These are phyloP conservation scores for Debaryomycetaceae sp. DNA, from an alignment of 1,139 yeast genomes.

Conservation along the genomic window DNA sequence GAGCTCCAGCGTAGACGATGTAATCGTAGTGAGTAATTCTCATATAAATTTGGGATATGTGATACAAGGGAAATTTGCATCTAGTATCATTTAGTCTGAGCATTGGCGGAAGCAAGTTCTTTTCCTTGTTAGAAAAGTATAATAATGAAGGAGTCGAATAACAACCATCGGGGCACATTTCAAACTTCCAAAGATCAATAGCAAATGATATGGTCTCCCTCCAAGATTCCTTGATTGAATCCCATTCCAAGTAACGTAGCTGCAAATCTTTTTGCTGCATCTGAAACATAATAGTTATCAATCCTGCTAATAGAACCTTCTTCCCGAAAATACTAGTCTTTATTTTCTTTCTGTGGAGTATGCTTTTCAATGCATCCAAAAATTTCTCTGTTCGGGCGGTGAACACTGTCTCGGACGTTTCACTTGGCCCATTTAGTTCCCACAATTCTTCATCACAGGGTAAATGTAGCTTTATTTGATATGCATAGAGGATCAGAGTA, in stretches of 20 bases:
- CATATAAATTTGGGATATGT: constrained; percentile 65
- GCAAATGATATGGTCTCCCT: constrained; percentile 60
- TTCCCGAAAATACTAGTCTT: constrained; percentile 54
- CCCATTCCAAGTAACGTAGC: constrained; percentile 33
- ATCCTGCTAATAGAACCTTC: constrained; percentile 61
- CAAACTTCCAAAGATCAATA: constrained; percentile 54
- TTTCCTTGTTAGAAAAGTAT: constrained; percentile 11
- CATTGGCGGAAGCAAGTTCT: constrained; percentile 18
- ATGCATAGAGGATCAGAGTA: constrained; percentile 24
- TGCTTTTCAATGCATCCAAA: constrained; percentile 50
- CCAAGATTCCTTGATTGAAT: constrained; percentile 47
- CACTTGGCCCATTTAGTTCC: constrained; percentile 17
- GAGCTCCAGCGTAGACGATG: constrained; percentile 73
- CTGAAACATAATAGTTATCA: constrained; percentile 64
- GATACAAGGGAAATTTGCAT: constrained; percentile 55
- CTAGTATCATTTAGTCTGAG: constrained; percentile 27
- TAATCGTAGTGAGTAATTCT: constrained; percentile 66
- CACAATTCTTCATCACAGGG: constrained; percentile 32
- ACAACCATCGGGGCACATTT: constrained; percentile 28
- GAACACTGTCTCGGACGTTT: constrained; percentile 8
- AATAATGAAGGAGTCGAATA: constrained; percentile 15
- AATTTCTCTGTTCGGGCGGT: constrained; percentile 29
- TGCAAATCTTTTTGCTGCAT: constrained; percentile 69
- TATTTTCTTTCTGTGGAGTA: constrained; percentile 52
- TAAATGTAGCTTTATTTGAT: constrained; percentile 26